These are phyloP conservation scores for Yamadazyma epiphylla DNA, from an alignment of 1,139 yeast species.

Conservation along the genomic window DNA sequence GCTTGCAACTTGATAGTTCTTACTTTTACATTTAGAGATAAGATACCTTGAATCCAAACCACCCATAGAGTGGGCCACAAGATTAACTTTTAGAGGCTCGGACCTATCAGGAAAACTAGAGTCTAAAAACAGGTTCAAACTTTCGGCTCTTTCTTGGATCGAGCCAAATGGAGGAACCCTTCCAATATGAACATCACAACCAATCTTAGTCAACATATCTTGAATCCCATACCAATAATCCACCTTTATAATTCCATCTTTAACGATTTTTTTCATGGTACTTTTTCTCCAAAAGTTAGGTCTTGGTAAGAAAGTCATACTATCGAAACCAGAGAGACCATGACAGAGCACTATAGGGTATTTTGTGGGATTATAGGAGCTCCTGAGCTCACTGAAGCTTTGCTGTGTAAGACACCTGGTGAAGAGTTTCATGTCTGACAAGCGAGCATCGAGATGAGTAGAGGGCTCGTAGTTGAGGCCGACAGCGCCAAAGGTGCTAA, in stretches of 20 bases:
- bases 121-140: constrained; percentile 51
- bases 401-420: too few relatives aligned
- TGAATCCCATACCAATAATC: constrained; percentile 84
- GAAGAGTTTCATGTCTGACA: constrained; percentile 1
- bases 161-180: constrained; percentile 82
- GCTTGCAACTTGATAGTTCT: constrained; percentile 56
- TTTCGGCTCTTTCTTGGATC: constrained; percentile 65
- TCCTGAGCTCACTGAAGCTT: not conserved
- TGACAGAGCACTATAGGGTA: constrained; percentile 79
- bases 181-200: constrained; percentile 68
- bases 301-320: constrained; percentile 45
- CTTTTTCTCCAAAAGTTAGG: constrained; percentile 12
- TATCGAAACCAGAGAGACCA: constrained; percentile 80
- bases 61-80: constrained; percentile 95
- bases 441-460: too few relatives aligned
- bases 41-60: constrained; percentile 82
- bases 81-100: constrained; percentile 51
- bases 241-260: constrained; percentile 21
- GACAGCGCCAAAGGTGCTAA: too few relatives aligned
- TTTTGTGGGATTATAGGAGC: constrained; percentile 30
- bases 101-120: constrained; percentile 22
- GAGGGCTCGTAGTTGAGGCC: too few relatives aligned
- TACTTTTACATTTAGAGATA: constrained; percentile 50
- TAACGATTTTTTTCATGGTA: constrained; percentile 10
- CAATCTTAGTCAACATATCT: constrained; percentile 54